Percentiles rank a stretch among this genome's conserved stretches.
Evolutionary conservation across 1,284 basidiomycete species (phyloP).

Genomic region (Ceratobasidium sp.): DNA sequence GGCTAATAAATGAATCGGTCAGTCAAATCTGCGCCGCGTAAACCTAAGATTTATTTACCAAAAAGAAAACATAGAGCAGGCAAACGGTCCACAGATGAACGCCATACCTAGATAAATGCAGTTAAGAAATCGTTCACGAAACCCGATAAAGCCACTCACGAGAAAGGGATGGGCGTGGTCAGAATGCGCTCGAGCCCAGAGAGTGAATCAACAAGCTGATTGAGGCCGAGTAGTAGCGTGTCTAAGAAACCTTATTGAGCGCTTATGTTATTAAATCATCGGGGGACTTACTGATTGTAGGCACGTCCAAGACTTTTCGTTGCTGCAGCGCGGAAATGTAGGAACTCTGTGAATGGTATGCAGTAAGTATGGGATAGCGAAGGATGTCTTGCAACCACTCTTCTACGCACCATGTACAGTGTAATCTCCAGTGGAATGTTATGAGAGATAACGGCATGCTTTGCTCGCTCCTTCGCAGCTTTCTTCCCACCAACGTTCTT

Average conservation of each 20-base stretch:
- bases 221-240: slow-evolving; percentile 66
- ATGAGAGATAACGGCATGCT: slow-evolving; percentile 66
- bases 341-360: slow-evolving; percentile 64
- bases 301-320: slow-evolving; percentile 72
- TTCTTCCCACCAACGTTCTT: slow-evolving; percentile 70
- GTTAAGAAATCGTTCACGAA: neutral
- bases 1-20: slow-evolving; percentile 61
- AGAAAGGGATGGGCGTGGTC: slow-evolving; percentile 85
- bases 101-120: slow-evolving; percentile 65
- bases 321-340: slow-evolving; percentile 73
- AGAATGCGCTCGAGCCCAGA: slow-evolving; percentile 81
- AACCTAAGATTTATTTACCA: slow-evolving; percentile 59
- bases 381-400: neutral
- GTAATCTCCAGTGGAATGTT: slow-evolving; percentile 82
- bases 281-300: slow-evolving; percentile 64
- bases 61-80: slow-evolving; percentile 63
- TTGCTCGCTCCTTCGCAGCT: slow-evolving; percentile 67
- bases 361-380: too few relatives aligned
- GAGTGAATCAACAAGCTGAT: slow-evolving; percentile 74
- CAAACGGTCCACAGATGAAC: slow-evolving; percentile 76
- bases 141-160: slow-evolving; percentile 60
- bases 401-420: slow-evolving; percentile 71
- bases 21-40: neutral
- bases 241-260: slow-evolving; percentile 59
- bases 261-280: neutral